Base-by-base conservation (phyloP, 768 basidiomycete species). In the Russula sp. region DNA sequence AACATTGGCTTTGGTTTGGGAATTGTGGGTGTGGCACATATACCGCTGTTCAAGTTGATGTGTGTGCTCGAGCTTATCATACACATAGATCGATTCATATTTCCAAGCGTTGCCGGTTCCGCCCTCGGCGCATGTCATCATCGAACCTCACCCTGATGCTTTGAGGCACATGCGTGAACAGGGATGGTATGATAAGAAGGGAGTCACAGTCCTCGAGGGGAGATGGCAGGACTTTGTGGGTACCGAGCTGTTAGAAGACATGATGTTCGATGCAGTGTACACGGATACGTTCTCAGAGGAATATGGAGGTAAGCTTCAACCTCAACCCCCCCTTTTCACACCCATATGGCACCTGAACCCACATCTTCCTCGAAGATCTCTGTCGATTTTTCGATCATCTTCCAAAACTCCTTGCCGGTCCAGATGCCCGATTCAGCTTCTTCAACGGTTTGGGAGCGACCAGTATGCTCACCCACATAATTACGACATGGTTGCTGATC, bases 391-490 rank as follows among this genome's bases (percentile, higher is more conserved):
- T 99, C 72, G 83, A 85, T 58, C 76, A 81, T 48, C 73, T 97
- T 2, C 92, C 91, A 3, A 79, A 88, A 67, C 78, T 99, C 5
- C 77, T 98, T 16, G 78, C 79, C 22, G 84, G 85, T 14, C 81
- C 84, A n/a, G 77, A 84, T 14, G 87, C 88, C n/a, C 78, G 84
- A 16, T 90, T 95, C 71, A 88, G 93, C 63, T 99, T 98, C 75
- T 99, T 98, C 81, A 93, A 99, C 69, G 97, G 97, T 13, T 81
- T 99, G 9, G 97, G 92, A 16, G 96, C 95, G 35, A 98, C 93
- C 8, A 93, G 92, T 89, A 87, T 63, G 43, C 10, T 18, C 22
- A 25, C 39, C 57, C 48, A 7, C 5, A 18, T 41, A 22, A 11
- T 16, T 39, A 22, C 29, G 49, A 43, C 29, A 54, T 7, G 35